Evolutionary conservation across 2,329 filamentous ascomycete genomes (phyloP).

Genomic region (Chalara sp.): DNA sequence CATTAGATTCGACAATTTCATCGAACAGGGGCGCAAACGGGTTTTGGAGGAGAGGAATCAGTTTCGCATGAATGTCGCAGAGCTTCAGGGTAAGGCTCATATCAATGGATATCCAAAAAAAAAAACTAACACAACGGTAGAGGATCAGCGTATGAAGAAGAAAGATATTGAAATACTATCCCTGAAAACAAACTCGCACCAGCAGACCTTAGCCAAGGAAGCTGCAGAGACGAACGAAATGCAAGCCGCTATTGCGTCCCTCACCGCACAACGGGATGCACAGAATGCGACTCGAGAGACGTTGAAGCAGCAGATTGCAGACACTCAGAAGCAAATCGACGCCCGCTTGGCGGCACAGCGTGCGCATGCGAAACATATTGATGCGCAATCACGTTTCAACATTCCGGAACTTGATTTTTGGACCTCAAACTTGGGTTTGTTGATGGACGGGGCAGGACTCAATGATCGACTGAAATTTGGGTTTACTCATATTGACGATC

Average conservation of each 20-base stretch:
- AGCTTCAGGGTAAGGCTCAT: constrained; percentile 67
- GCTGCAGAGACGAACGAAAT: constrained; percentile 71
- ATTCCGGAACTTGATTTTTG: constrained; percentile 92
- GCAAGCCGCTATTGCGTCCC: constrained; percentile 52
- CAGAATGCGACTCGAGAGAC: constrained; percentile 50
- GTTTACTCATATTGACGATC: constrained; percentile 80
- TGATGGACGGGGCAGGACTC: constrained; percentile 81
- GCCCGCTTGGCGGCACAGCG: constrained; percentile 64
- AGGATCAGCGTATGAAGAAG: constrained; percentile 86
- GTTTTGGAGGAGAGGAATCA: constrained; percentile 91
- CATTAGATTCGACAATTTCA: constrained; percentile 83
- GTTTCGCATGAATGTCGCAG: constrained; percentile 83
- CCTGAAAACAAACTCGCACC: constrained; percentile 62
- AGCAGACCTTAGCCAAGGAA: constrained; percentile 71
- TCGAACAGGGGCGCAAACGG: constrained; percentile 82
- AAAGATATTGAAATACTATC: constrained; percentile 79
- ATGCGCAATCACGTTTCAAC: constrained; percentile 82
- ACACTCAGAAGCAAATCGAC: constrained; percentile 65
- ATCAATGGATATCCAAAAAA: neutral
- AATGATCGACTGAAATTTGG: constrained; percentile 86
- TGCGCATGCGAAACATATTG: constrained; percentile 65
- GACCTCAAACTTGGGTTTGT: constrained; percentile 82
- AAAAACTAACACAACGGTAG: constrained; percentile 38
- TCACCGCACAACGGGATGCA: constrained; percentile 53
- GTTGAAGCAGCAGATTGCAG: constrained; percentile 54